Evolutionary conservation across 139 green algal species (phyloP).

Genomic region (Coelastrella sp.): DNA sequence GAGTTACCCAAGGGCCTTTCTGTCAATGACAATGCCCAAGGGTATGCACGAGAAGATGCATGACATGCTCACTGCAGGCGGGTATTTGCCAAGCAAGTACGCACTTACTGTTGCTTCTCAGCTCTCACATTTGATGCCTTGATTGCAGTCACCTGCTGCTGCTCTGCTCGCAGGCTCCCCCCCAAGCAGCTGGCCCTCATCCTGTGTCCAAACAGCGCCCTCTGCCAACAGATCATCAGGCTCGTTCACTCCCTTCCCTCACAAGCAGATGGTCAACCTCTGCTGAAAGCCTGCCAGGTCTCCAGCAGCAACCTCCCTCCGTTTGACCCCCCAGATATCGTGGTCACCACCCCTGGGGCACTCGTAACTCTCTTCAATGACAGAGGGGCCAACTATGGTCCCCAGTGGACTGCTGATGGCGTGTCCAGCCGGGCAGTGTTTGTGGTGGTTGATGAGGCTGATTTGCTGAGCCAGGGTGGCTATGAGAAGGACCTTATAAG

Average conservation of each 20-base stretch:
- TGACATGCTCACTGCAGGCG: no score
- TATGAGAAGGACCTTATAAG: conserved; percentile 70
- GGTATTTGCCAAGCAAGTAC: neutral
- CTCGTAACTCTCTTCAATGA: conserved; percentile 67
- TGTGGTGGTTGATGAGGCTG: conserved; percentile 96
- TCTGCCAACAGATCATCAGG: conserved; percentile 86
- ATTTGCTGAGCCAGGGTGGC: conserved; percentile 88
- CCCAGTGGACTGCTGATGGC: conserved; percentile 73
- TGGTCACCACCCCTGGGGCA: conserved; percentile 80
- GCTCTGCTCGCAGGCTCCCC: neutral
- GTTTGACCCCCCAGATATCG: conserved; percentile 71
- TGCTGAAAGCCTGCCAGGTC: conserved; percentile 35
- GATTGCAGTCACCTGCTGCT: neutral
- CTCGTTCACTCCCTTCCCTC: neutral
- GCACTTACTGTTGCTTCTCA: neutral
- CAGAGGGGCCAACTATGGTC: conserved; percentile 60
- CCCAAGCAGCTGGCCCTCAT: conserved; percentile 72
- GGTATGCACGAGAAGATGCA: no score
- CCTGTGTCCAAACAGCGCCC: conserved; percentile 88
- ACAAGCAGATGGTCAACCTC: conserved; percentile 40
- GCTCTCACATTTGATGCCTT: neutral
- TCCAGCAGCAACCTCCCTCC: conserved; percentile 65
- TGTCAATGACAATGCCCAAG: no score
- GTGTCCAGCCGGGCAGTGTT: conserved; percentile 58
- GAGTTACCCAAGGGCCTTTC: no score